Conservation (phyloP, 306 rosid genomes). For the Trifolium dubium region DNA sequence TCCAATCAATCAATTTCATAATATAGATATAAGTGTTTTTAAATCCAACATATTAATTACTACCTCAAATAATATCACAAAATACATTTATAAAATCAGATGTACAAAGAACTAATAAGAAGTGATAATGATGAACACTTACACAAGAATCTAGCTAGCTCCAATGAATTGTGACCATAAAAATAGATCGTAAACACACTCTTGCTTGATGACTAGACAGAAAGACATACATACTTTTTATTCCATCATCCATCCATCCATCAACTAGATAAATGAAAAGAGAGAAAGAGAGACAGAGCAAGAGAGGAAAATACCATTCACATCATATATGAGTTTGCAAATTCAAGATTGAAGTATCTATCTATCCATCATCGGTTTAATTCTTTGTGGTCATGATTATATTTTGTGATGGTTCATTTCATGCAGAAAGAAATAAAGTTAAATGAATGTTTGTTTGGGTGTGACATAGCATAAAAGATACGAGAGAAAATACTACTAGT, state of each 20-base stretch:
- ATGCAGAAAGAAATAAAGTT: slow-evolving; percentile 44
- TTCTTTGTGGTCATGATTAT: not conserved
- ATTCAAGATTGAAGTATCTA: not conserved
- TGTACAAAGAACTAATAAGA: too few relatives aligned
- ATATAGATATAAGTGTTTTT: too few relatives aligned
- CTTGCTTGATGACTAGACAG: slow-evolving; percentile 8
- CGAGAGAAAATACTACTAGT: not conserved
- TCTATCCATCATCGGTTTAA: not conserved
- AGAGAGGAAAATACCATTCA: slow-evolving; percentile 3
- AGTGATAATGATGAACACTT: not conserved
- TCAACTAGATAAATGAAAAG: not conserved
- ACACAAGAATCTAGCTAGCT: not conserved
- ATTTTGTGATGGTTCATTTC: slow-evolving; percentile 44
- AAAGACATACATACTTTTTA: not conserved
- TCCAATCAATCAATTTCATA: too few relatives aligned
- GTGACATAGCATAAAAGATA: slow-evolving; percentile 40
- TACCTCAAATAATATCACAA: too few relatives aligned
- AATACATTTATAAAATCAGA: too few relatives aligned
- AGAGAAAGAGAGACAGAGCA: not conserved
- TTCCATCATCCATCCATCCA: not conserved
- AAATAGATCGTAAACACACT: not conserved
- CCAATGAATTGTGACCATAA: not conserved
- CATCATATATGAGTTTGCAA: slow-evolving; percentile 6
- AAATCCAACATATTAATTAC: too few relatives aligned
- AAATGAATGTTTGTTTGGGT: slow-evolving; percentile 33